phyloP scores from a whole-genome alignment of 768 basidiomycete species.

The Xerocomellus chrysenteron region DNA sequence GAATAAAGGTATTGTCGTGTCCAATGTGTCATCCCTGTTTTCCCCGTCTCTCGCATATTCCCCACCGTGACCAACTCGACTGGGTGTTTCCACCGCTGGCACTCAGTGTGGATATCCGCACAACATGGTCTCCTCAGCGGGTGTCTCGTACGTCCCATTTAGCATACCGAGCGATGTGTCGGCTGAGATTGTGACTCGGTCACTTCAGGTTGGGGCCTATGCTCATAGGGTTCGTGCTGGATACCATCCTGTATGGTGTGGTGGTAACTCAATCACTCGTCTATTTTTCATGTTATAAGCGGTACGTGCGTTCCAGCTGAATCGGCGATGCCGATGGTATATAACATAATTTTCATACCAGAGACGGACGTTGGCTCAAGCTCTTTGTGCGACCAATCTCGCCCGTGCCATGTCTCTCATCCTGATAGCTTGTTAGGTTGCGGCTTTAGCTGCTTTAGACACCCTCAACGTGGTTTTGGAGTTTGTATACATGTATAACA shows the following conservation, averaged over 20 bases:
- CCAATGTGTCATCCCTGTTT: background rate
- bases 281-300: constrained; percentile 30
- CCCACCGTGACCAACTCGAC: constrained; percentile 4
- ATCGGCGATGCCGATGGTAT: background rate
- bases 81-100: constrained; percentile 1
- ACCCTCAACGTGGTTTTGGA: constrained; percentile 26
- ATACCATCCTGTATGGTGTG: constrained; percentile 36
- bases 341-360: background rate
- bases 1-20: constrained; percentile 12
- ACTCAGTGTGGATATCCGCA: constrained; percentile 8
- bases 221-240: constrained; percentile 36
- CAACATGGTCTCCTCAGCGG: constrained; percentile 21
- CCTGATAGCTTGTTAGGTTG: constrained; percentile 14
- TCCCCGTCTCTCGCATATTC: constrained; percentile 6
- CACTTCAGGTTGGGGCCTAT: constrained; percentile 33
- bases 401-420: background rate
- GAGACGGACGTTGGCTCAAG: constrained; percentile 23
- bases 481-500: constrained; percentile 25
- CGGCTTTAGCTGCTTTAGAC: constrained; percentile 21
- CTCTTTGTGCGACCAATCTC: constrained; percentile 20
- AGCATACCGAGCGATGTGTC: background rate
- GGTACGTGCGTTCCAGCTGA: constrained; percentile 8
- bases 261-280: constrained; percentile 36
- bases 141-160: constrained; percentile 20
- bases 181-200: background rate